Evolutionary conservation across 768 basidiomycete genomes (phyloP).

Genomic region (Suillus americanus): DNA sequence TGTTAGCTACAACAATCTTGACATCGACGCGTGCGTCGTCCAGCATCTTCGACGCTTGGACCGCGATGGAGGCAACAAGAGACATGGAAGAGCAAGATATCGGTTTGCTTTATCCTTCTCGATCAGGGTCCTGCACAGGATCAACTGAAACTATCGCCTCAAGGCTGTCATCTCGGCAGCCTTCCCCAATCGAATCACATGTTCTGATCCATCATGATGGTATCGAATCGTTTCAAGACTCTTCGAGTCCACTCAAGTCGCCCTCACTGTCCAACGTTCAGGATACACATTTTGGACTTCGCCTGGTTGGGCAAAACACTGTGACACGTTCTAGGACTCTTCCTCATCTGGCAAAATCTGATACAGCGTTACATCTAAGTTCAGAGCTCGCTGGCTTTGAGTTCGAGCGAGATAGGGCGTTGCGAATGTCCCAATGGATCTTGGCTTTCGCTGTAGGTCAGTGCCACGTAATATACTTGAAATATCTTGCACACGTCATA

Average conservation of each 20-base stretch:
- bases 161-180: slow-evolving; percentile 15
- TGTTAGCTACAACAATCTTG: neutral
- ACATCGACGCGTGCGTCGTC: neutral
- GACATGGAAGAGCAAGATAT: slow-evolving; percentile 31
- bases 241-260: slow-evolving; percentile 26
- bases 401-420: slow-evolving; percentile 46
- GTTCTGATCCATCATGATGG: neutral
- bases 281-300: slow-evolving; percentile 16
- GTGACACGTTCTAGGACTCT: slow-evolving; percentile 48
- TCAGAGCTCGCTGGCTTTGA: slow-evolving; percentile 42
- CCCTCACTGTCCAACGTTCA: slow-evolving; percentile 34
- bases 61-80: slow-evolving; percentile 10
- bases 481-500: slow-evolving; percentile 1
- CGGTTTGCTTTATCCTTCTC: slow-evolving; percentile 23
- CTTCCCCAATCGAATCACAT: slow-evolving; percentile 17
- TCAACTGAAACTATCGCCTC: slow-evolving; percentile 24
- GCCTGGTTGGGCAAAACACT: slow-evolving; percentile 18
- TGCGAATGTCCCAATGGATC: slow-evolving; percentile 64
- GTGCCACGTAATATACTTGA: slow-evolving; percentile 12
- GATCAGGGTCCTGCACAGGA: slow-evolving; percentile 21
- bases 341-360: slow-evolving; percentile 36
- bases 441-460: slow-evolving; percentile 64
- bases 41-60: neutral
- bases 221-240: neutral
- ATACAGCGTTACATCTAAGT: slow-evolving; percentile 29